phyloP scores from a whole-genome alignment of 2,329 filamentous ascomycete species.

The Myrmaecium sp. region DNA sequence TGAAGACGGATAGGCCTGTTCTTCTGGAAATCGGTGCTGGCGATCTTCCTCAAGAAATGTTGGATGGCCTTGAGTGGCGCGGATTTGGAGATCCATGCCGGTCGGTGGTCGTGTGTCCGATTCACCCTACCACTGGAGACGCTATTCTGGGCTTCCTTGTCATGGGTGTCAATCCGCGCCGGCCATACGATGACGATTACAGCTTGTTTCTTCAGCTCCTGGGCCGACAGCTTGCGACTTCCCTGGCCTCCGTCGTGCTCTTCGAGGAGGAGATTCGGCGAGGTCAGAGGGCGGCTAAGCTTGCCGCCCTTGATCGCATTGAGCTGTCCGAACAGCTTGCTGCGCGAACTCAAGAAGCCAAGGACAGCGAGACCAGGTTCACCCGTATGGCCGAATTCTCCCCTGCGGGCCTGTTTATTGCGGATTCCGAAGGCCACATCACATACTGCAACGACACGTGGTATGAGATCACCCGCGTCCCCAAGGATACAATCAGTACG shows the following conservation, averaged over 20 bases:
- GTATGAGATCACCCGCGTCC: constrained; percentile 50
- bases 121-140: constrained; percentile 61
- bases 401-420: constrained; percentile 73
- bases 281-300: constrained; percentile 53
- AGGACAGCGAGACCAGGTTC: constrained; percentile 56
- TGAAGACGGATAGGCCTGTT: constrained; percentile 48
- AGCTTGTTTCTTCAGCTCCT: constrained; percentile 60
- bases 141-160: constrained; percentile 62
- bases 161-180: constrained; percentile 59
- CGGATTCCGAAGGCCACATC: constrained; percentile 52
- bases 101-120: constrained; percentile 59
- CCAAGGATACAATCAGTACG: constrained; percentile 39
- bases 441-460: constrained; percentile 71
- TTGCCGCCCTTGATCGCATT: constrained; percentile 61
- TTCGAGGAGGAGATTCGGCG: constrained; percentile 71
- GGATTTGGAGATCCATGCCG: constrained; percentile 55
- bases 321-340: constrained; percentile 62
- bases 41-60: constrained; percentile 45
- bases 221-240: constrained; percentile 60
- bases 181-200: constrained; percentile 69
- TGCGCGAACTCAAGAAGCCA: constrained; percentile 38
- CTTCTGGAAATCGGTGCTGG: constrained; percentile 50
- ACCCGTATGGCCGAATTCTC: constrained; percentile 73
- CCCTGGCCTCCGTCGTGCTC: constrained; percentile 62
- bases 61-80: constrained; percentile 51